phyloP scores from a whole-genome alignment of 116 monocot species.

The Phalaenopsis hybrid region DNA sequence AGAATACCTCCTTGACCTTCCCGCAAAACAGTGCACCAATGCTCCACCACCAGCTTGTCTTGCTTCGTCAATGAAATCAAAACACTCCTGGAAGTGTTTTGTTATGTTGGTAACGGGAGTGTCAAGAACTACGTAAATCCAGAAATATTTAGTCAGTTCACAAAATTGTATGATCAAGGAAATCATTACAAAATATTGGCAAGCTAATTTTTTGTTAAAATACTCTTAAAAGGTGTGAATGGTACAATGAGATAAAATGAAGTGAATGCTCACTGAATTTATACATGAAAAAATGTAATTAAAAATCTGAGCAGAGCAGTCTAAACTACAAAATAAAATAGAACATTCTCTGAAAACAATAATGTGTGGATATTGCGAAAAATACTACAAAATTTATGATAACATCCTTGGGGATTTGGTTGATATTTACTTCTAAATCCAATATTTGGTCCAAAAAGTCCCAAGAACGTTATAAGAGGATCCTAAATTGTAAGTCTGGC shows the following conservation, averaged over 20 bases:
- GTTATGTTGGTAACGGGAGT: constrained; percentile 39
- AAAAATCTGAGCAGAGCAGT: background rate
- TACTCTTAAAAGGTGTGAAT: background rate
- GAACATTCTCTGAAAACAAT: background rate
- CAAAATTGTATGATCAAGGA: background rate
- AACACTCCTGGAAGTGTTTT: constrained; percentile 76
- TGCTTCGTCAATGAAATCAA: constrained; percentile 77
- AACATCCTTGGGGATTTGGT: background rate
- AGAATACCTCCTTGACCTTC: constrained; percentile 82
- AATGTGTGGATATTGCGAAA: background rate
- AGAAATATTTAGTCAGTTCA: background rate
- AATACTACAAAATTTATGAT: background rate
- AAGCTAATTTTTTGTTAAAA: background rate
- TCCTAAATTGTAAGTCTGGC: background rate
- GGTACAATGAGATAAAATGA: background rate
- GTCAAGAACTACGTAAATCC: constrained; percentile 43
- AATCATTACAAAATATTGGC: background rate
- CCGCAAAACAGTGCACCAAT: constrained; percentile 94
- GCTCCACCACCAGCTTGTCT: constrained; percentile 47
- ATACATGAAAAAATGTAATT: background rate
- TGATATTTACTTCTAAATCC: background rate
- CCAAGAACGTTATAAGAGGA: background rate
- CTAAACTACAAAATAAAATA: background rate
- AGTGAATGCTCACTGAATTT: background rate
- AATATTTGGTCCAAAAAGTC: background rate